Conservation (phyloP, 257 asterid species). For the Jasminum sambac region DNA sequence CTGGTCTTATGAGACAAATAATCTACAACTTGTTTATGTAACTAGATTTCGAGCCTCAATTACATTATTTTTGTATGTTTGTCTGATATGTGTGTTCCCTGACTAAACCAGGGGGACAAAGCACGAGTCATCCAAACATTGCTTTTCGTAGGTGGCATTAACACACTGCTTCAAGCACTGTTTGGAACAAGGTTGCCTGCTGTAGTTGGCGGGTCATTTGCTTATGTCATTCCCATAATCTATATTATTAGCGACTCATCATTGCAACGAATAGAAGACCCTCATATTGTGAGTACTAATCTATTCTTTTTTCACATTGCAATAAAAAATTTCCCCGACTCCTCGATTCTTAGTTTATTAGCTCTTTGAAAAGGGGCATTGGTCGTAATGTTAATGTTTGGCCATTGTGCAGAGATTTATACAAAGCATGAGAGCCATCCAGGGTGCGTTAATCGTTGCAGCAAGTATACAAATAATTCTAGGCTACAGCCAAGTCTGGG, state of each 20-base stretch:
- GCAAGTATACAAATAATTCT: slow-evolving; percentile 84
- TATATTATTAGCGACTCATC: slow-evolving; percentile 79
- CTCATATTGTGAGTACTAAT: slow-evolving; percentile 55
- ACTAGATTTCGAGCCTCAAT: neutral
- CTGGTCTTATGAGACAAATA: no score
- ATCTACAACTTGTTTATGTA: no score
- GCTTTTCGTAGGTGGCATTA: slow-evolving; percentile 92
- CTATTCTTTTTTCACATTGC: neutral
- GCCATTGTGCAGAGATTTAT: slow-evolving; percentile 63
- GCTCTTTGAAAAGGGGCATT: neutral
- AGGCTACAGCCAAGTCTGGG: slow-evolving; percentile 99
- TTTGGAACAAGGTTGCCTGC: slow-evolving; percentile 97
- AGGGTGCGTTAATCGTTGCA: slow-evolving; percentile 94
- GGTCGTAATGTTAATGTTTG: neutral
- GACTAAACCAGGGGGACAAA: slow-evolving; percentile 73
- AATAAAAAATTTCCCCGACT: neutral
- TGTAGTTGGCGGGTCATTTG: slow-evolving; percentile 92
- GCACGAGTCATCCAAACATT: slow-evolving; percentile 86
- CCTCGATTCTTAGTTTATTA: neutral
- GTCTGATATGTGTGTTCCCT: slow-evolving; percentile 14
- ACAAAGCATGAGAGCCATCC: slow-evolving; percentile 93
- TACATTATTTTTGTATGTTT: neutral
- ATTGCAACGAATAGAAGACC: slow-evolving; percentile 62
- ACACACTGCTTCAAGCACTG: slow-evolving; percentile 92
- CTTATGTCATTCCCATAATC: slow-evolving; percentile 73